These are phyloP conservation scores for Colletotrichum eremochloae DNA, from an alignment of 2,329 filamentous ascomycete genomes.

Conservation along the genomic window DNA sequence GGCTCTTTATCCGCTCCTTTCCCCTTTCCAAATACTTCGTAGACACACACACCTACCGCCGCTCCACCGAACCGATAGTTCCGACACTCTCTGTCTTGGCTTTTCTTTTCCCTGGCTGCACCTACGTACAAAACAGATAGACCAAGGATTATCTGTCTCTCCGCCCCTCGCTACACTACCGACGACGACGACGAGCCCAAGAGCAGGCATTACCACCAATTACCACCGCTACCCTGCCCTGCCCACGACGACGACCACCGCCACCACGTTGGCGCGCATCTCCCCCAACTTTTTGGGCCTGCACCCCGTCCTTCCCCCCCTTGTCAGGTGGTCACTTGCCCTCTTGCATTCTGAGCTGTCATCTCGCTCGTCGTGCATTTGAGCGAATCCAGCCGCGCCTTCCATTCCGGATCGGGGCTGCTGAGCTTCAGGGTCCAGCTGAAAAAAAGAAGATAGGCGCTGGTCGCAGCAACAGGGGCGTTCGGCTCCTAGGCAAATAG, in stretches of 20 bases:
- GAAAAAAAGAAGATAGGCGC: slow-evolving; percentile 15
- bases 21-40: no score
- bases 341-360: slow-evolving; percentile 33
- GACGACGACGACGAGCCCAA: background rate
- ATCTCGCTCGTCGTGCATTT: slow-evolving; percentile 12
- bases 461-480: slow-evolving; percentile 30
- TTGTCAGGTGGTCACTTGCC: slow-evolving; percentile 24
- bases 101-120: slow-evolving; percentile 10
- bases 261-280: slow-evolving; percentile 21
- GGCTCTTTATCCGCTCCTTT: slow-evolving; percentile 21
- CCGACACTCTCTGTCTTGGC: slow-evolving; percentile 13
- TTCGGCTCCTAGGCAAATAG: slow-evolving; percentile 36
- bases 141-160: background rate
- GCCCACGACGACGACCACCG: slow-evolving; percentile 1
- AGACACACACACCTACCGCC: background rate
- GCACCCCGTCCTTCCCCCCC: slow-evolving; percentile 8
- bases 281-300: slow-evolving; percentile 28
- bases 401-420: slow-evolving; percentile 24
- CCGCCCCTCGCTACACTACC: slow-evolving; percentile 6
- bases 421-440: slow-evolving; percentile 39
- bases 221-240: background rate
- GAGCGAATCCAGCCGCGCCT: slow-evolving; percentile 13
- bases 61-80: slow-evolving; percentile 12
- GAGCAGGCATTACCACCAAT: slow-evolving; percentile 38
- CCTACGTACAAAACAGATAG: background rate